phyloP scores from a whole-genome alignment of 345 rosid species.

The Sisymbrium altissimum region DNA sequence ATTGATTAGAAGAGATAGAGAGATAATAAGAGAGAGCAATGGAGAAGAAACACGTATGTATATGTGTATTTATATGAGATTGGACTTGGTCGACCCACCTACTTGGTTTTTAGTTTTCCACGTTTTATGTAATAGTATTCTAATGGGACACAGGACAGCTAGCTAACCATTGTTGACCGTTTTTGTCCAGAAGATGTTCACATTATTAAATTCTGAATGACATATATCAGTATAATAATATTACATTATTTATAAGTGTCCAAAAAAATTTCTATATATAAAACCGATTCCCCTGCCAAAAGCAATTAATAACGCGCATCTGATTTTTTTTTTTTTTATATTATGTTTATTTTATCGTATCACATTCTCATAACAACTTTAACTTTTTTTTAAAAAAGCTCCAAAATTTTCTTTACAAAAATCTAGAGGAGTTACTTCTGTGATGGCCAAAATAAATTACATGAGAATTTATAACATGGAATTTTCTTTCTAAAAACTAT shows the following conservation, averaged over 20 bases:
- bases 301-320: neutral
- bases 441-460: neutral
- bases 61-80: conserved; percentile 5
- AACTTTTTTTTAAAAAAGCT: too few relatives aligned
- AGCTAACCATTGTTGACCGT: conserved; percentile 27
- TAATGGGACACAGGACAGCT: neutral
- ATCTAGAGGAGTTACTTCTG: neutral
- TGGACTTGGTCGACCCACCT: conserved; percentile 20
- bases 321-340: neutral
- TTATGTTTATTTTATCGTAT: neutral
- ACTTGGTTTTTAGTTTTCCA: conserved; percentile 12
- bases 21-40: neutral
- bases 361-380: too few relatives aligned
- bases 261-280: neutral
- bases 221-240: neutral
- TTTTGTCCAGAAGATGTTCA: neutral
- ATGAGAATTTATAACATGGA: neutral
- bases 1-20: neutral
- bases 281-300: neutral
- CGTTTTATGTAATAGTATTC: conserved; percentile 12
- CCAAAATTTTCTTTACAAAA: too few relatives aligned
- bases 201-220: neutral
- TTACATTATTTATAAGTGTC: neutral
- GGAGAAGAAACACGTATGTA: neutral
- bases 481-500: neutral